Base-by-base conservation (phyloP, 768 basidiomycete genomes). In the Imleria badia region DNA sequence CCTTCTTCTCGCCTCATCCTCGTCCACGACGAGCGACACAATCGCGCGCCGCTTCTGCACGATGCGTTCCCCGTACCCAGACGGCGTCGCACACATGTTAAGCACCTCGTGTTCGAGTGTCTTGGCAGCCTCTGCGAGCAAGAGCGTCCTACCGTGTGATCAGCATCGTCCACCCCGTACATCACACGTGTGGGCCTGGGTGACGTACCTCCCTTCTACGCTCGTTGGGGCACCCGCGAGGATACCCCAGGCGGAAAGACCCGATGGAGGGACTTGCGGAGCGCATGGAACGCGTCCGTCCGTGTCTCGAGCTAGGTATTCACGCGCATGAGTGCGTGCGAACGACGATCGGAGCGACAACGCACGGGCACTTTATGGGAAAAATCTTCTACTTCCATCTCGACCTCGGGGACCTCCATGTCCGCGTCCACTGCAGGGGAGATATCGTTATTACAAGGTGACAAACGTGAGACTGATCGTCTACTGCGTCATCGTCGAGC, bases 81-180 rank as follows among this genome's bases (percentile, higher is more conserved):
- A 67, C 10, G 65, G 58, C 1, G 82, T 84, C 40, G 76, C 76
- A 15, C 78, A 79, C 72, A 85, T 75, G 1, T 76, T 73, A 41
- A 80, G 75, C 1, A 72, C 73, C 5, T 54, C 68, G 51, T 79
- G 77, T 54, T 87, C 87, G 9, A 84, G 66, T 33, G 72, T 69
- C 48, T 67, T 73, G 5, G 84, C 80, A 3, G 72, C 69, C 1
- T 65, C 56, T 23, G 72, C 73, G 15, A 86, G 61, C 12, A 79
- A 61, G 20, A 70, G 60, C 45, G 71, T 67, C 61, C 84, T 85
- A 39, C 8, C 10, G 12, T 11, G 9, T 26, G 30, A 44, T 57
- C 19, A 58, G 3, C 31, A n/a, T 33, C 22, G 10, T n/a, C 13
- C 31, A 20, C 6, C 5, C 5, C 15, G 15, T 29, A 17, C n/a